A percentile compares a stretch with the other conserved stretches of the same genome.
These are phyloP conservation scores for Aspergillus sp. DNA, from an alignment of 2,329 filamentous ascomycete species.

Conservation along the genomic window DNA sequence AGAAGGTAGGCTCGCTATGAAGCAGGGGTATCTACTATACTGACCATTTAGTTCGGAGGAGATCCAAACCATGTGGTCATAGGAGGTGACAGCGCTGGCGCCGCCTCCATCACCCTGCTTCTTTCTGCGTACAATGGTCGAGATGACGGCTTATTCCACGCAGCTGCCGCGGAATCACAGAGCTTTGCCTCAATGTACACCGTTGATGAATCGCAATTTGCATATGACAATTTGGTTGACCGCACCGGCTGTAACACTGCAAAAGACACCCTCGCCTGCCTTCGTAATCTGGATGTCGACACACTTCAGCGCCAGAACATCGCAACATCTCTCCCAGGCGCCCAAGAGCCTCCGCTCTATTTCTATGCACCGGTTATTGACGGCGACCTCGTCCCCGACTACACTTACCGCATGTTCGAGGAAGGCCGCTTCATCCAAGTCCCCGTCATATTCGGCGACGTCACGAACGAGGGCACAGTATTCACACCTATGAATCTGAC, in stretches of 20 bases:
- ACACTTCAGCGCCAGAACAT: conserved; percentile 53
- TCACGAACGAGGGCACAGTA: conserved; percentile 68
- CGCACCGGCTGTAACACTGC: conserved; percentile 52
- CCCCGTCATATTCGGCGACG: conserved; percentile 61
- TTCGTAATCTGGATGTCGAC: conserved; percentile 51
- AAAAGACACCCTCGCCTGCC: conserved; percentile 52
- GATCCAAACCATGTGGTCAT: conserved; percentile 70
- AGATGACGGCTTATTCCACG: conserved; percentile 56
- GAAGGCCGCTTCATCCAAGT: conserved; percentile 56
- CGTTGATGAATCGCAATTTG: conserved; percentile 54
- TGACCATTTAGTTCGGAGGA: conserved; percentile 63
- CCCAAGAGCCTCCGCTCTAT: conserved; percentile 50
- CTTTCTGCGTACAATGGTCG: conserved; percentile 59
- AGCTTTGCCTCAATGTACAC: conserved; percentile 57
- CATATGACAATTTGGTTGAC: conserved; percentile 56
- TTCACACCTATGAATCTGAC: conserved; percentile 60
- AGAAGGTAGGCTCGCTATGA: conserved; percentile 38
- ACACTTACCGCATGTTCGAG: conserved; percentile 55
- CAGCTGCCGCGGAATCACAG: conserved; percentile 59
- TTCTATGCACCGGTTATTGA: conserved; percentile 59
- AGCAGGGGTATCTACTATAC: neutral
- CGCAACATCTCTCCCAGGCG: conserved; percentile 52
- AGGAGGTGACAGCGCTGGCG: conserved; percentile 71
- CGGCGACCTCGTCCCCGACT: conserved; percentile 54
- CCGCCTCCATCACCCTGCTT: conserved; percentile 65